Base-by-base conservation (phyloP, 192 early-diverging fungal genomes). In the Gigaspora rosea region DNA sequence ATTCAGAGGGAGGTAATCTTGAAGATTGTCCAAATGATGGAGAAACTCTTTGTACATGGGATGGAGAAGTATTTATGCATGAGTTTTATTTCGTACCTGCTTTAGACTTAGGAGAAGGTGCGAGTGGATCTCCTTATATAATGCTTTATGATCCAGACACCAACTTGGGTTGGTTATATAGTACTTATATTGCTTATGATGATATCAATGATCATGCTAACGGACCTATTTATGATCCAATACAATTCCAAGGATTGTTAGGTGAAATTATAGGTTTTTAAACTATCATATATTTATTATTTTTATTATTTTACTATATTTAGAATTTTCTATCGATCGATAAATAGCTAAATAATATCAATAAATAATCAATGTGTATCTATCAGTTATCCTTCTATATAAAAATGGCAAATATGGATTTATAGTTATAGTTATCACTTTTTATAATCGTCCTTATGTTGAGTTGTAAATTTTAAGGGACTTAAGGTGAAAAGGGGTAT, bases 271-370 rank as follows among this genome's bases (percentile, higher is more conserved):
- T 22, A 62, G 52, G 11, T 18, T 27, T 33, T 33, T 62, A 33
- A 62, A 62, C 27, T 62, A 62, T 62, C 59, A 62, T 62, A 27
- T 62, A 62, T 62, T 62, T 62, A 62, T 62, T 62, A 62, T n/a
- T 62, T 62, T 62, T 62, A 62, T 33, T 62, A 33, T 57, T 57
- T 57, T 57, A 57, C 56, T 32, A 62, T 32, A 35, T 62, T 22
- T 32, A 10, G 18, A 33, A 62, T 33, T 62, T 33, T 33, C 8
- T 54, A 54, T 54, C 18, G 52, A 62, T 33, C 22, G 32, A 62
- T 62, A 62, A 62, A 62, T 62, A 62, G 32, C 32, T 63, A 63
- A 32, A 33, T 63, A 54, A 54, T 54, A 54, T 54, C 51, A 54
- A 54, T 54, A 54, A 54, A 54, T 54, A 54, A 54, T 13, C 12